Evolutionary conservation across 495 filamentous ascomycete genomes (phyloP).

Genomic region (Pyrenopolyporus hunteri): DNA sequence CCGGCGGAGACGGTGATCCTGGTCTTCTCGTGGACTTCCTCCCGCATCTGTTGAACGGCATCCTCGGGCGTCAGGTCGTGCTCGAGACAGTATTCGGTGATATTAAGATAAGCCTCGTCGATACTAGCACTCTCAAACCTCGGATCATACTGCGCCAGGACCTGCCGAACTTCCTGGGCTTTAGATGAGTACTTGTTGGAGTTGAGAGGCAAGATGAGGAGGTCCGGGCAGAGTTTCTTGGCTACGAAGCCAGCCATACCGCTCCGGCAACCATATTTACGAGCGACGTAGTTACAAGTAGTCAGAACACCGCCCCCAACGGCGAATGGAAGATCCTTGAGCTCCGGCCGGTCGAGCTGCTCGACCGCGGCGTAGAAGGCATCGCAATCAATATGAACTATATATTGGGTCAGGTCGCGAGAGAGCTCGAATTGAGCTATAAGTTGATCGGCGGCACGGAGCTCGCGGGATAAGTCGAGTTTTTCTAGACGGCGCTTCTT

Average conservation of each 20-base stretch:
- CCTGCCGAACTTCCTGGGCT: constrained; percentile 81
- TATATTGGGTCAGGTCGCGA: constrained; percentile 79
- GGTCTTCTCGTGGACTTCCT: constrained; percentile 75
- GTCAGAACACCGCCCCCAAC: constrained; percentile 92
- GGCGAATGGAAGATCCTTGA: constrained; percentile 88
- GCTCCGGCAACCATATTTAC: constrained; percentile 87
- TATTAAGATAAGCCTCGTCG: constrained; percentile 96
- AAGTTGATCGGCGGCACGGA: constrained; percentile 79
- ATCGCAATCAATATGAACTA: constrained; percentile 96
- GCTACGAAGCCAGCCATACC: constrained; percentile 98
- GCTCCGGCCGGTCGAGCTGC: constrained; percentile 86
- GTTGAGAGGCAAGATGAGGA: constrained; percentile 82
- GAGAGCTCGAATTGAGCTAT: constrained; percentile 77
- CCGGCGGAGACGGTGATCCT: constrained; percentile 92
- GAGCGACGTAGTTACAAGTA: constrained; percentile 92
- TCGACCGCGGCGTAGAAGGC: constrained; percentile 98
- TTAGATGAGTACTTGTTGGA: constrained; percentile 93
- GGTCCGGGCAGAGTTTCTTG: constrained; percentile 87
- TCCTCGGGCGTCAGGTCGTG: constrained; percentile 73
- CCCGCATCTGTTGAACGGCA: constrained; percentile 75
- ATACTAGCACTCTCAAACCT: constrained; percentile 91
- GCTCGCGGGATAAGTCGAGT: constrained; percentile 73
- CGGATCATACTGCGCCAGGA: constrained; percentile 85
- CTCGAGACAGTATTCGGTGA: constrained; percentile 81
- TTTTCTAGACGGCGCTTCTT: constrained; percentile 79